Conservation (phyloP, 805 yeast genomes). For the Starmerella ratchasimensis region DNA sequence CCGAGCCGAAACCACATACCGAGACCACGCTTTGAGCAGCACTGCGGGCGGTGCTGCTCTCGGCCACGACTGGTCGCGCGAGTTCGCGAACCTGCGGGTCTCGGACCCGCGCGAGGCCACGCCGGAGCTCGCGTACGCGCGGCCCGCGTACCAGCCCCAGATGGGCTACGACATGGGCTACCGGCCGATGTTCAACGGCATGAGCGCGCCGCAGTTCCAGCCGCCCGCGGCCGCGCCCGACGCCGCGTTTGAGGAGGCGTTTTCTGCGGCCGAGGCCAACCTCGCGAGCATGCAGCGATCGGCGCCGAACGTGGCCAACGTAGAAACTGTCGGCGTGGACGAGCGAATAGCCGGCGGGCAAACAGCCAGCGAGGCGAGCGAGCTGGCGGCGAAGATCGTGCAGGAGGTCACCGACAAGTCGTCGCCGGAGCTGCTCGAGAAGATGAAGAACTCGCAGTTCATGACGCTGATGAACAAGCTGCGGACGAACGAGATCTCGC, state of each 20-base stretch:
- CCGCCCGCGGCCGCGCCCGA: neutral
- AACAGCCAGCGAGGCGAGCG: constrained; percentile 6
- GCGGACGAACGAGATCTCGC: constrained; percentile 8
- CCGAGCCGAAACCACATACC: too few species aligned
- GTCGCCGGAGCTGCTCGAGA: constrained; percentile 11
- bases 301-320: constrained; percentile 5
- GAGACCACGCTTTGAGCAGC: too few species aligned
- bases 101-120: neutral
- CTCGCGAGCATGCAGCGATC: neutral
- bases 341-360: neutral
- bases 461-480: constrained; percentile 17
- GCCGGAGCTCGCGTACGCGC: neutral
- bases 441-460: constrained; percentile 18
- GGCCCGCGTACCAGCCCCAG: neutral
- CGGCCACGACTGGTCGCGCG: constrained; percentile 6
- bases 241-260: constrained; percentile 12
- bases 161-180: too few species aligned
- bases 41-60: too few species aligned
- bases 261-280: constrained; percentile 14
- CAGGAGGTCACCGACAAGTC: constrained; percentile 8
- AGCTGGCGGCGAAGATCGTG: constrained; percentile 15
- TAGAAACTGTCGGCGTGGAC: constrained; percentile 1
- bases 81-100: constrained; percentile 6
- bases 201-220: too few species aligned
- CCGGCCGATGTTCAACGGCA: too few species aligned